Base-by-base conservation (phyloP, 2,329 filamentous ascomycete genomes). In the Sporothrix dimorphospora region DNA sequence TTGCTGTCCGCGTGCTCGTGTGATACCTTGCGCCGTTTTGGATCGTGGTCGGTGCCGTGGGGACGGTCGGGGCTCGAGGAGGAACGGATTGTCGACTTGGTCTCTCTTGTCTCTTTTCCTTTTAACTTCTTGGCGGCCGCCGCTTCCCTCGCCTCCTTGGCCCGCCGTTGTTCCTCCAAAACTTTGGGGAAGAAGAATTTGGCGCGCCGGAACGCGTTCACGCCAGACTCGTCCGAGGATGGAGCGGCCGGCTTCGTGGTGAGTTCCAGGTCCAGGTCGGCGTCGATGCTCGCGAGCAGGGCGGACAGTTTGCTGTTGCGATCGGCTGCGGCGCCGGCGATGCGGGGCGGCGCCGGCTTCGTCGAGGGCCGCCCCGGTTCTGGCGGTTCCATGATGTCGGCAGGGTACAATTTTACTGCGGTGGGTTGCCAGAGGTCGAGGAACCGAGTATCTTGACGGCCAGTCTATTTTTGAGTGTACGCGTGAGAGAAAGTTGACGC, bases 191-290 rank as follows among this genome's bases (percentile, higher is more conserved):
- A 86, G 77, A 87, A 86, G 72, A 84, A 81, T 73, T 83, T 84
- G 14, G 84, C 81, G 5, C 85, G 84, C 55, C 83, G 82, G 74
- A 89, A 89, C 6, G 89, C 79, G 1, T 80, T 80, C 12, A 89
- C 80, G 2, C 83, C 81, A 38, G 77, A 75, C 21, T 78, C 76
- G 24, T 79, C 76, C 6, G 38, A 0, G 12, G 24, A 24, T 4
- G 65, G 45, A 9, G 27, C 65, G 9, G 65, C 45, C 4, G 61
- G 21, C 19, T 55, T 65, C 4, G 78, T 76, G 7, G 71, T 38
- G 7, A 53, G 40, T 19, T 47, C 2, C 24, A 53, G 30, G 30
- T 47, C 2, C 14, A 55, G n/a, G 21, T 72, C 72, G 34, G 71
- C 59, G 66, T 67, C 65, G 45, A 67, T 67, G 27, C 45, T 67